Conservation (phyloP, 1,284 basidiomycete species). For the Cryptococcus sp. region DNA sequence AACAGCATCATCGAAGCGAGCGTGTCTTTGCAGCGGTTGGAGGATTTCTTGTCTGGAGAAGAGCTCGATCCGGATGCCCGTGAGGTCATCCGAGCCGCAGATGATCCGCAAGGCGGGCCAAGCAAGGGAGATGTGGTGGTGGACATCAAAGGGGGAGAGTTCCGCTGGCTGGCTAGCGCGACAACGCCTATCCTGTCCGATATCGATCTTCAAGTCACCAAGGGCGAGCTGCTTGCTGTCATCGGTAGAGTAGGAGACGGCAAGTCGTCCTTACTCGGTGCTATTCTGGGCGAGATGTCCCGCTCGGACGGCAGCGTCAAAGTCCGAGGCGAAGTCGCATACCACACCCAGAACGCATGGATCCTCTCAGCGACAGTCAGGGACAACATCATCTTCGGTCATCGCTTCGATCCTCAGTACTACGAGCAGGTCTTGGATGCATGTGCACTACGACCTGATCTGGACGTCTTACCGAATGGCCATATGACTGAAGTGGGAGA, state of each 20-base stretch:
- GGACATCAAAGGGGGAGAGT: constrained; percentile 71
- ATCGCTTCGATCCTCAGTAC: constrained; percentile 72
- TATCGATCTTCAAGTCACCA: constrained; percentile 72
- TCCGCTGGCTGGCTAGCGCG: constrained; percentile 68
- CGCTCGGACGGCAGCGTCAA: constrained; percentile 71
- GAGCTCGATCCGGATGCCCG: constrained; percentile 80
- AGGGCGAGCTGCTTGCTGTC: constrained; percentile 84
- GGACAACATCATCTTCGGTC: constrained; percentile 88
- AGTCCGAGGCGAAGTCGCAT: constrained; percentile 76
- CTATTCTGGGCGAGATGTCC: constrained; percentile 77
- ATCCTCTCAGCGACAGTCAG: constrained; percentile 78
- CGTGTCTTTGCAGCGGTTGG: constrained; percentile 80
- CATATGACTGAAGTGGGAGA: constrained; percentile 77
- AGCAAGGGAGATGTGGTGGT: constrained; percentile 72
- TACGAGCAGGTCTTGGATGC: constrained; percentile 58
- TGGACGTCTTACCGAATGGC: constrained; percentile 70
- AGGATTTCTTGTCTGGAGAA: constrained; percentile 71
- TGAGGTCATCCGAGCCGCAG: constrained; percentile 54
- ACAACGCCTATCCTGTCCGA: constrained; percentile 70
- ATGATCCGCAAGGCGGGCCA: constrained; percentile 52
- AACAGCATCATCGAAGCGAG: constrained; percentile 61
- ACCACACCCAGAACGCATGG: constrained; percentile 89
- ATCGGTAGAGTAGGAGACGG: constrained; percentile 91
- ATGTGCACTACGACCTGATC: constrained; percentile 80
- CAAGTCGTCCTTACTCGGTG: constrained; percentile 63